Conservation (phyloP, 1,284 basidiomycete species). For the Rhizoctonia solani region DNA sequence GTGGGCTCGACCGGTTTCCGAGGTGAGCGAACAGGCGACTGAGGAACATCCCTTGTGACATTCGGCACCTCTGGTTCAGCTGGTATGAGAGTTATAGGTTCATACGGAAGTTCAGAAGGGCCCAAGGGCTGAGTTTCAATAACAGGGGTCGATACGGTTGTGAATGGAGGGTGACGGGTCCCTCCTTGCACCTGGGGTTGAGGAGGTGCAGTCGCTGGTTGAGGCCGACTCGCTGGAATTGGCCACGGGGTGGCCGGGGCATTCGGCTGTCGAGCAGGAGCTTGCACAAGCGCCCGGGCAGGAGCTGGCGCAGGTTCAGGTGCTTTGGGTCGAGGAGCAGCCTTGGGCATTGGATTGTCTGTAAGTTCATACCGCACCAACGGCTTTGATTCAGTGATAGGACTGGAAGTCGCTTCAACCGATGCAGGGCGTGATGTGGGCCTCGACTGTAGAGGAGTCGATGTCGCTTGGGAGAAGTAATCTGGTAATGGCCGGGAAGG, state of each 20-base stretch:
- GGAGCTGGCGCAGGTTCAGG: not conserved
- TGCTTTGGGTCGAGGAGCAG: not conserved
- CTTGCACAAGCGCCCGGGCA: not conserved
- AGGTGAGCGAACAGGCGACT: not conserved
- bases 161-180: not conserved
- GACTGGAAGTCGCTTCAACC: not conserved
- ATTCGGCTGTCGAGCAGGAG: not conserved
- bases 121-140: not conserved
- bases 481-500: not conserved
- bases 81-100: not conserved
- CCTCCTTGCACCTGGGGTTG: not conserved
- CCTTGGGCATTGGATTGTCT: constrained; percentile 3
- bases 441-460: not conserved
- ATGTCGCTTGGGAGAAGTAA: not conserved
- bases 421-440: not conserved
- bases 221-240: not conserved
- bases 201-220: not conserved
- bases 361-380: constrained; percentile 6
- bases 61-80: not conserved
- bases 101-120: not conserved
- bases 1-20: not conserved
- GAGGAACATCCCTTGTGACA: not conserved
- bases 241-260: not conserved
- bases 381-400: not conserved
- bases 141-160: not conserved